A percentile compares a stretch with the other conserved stretches of the same genome.
These are phyloP conservation scores for Aspergillus calidoustus DNA, from an alignment of 2,329 filamentous ascomycete genomes.

Conservation along the genomic window DNA sequence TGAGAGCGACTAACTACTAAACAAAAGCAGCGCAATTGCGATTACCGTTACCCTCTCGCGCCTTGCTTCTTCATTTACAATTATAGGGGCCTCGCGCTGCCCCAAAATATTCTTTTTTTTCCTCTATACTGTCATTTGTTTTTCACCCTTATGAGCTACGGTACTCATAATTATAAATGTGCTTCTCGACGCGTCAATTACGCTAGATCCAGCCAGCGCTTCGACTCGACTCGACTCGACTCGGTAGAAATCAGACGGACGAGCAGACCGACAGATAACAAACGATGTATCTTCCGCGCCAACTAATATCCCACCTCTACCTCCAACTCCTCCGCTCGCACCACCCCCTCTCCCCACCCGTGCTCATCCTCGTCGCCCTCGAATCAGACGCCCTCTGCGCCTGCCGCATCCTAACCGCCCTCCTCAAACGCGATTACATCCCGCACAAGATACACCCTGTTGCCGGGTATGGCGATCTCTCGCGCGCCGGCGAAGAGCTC, in stretches of 20 bases:
- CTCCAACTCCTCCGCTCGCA: constrained; percentile 82
- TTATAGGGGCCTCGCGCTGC: constrained; percentile 23
- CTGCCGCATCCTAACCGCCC: constrained; percentile 86
- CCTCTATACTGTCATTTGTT: background rate
- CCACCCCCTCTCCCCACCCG: constrained; percentile 87
- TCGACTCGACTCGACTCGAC: background rate
- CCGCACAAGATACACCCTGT: constrained; percentile 97
- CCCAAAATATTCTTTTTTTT: constrained; percentile 5
- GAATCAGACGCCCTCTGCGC: constrained; percentile 96
- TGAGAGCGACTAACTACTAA: constrained; percentile 15
- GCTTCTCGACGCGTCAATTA: constrained; percentile 12
- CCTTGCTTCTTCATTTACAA: constrained; percentile 11
- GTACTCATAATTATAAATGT: constrained; percentile 15
- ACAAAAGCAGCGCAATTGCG: constrained; percentile 5
- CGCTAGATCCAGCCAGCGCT: background rate
- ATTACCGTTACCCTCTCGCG: background rate
- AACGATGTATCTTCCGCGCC: constrained; percentile 90
- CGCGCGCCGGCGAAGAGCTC: constrained; percentile 76
- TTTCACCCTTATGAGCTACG: constrained; percentile 2
- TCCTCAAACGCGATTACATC: constrained; percentile 98
- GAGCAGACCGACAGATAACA: background rate
- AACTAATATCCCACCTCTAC: constrained; percentile 89
- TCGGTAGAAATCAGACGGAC: background rate
- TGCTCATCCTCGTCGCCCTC: constrained; percentile 88
- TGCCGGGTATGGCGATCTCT: constrained; percentile 86